A percentile compares a stretch with the other conserved stretches of the same genome.
Evolutionary conservation across 768 basidiomycete genomes (phyloP).

Genomic region (Termitomyces sp.): DNA sequence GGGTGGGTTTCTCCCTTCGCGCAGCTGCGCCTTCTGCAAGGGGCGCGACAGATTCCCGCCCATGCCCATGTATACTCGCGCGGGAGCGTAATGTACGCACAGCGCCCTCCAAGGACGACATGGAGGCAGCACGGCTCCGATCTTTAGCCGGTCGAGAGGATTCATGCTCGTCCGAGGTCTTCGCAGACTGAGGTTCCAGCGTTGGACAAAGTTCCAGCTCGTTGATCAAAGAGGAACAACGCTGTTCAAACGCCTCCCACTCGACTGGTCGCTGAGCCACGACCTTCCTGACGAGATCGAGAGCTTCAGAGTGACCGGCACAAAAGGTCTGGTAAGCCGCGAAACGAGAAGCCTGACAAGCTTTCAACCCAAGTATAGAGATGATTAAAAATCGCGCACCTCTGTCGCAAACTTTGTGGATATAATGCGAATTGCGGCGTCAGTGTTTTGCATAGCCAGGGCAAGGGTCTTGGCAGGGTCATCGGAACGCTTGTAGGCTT

Average conservation of each 20-base stretch:
- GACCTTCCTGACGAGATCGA: conserved; percentile 64
- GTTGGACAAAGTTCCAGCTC: conserved; percentile 25
- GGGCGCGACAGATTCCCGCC: conserved; percentile 25
- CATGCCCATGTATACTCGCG: conserved; percentile 22
- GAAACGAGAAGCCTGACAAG: conserved; percentile 62
- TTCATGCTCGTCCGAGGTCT: conserved; percentile 14
- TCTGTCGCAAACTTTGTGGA: conserved; percentile 54
- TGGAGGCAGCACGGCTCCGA: conserved; percentile 39
- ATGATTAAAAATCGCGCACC: conserved; percentile 27
- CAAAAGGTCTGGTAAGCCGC: conserved; percentile 83
- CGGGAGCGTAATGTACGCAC: conserved; percentile 31
- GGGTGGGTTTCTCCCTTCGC: conserved; percentile 23
- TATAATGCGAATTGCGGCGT: conserved; percentile 41
- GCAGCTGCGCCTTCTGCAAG: conserved; percentile 10
- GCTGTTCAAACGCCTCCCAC: conserved; percentile 82
- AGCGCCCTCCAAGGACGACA: conserved; percentile 45
- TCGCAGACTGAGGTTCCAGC: conserved; percentile 2
- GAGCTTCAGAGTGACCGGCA: conserved; percentile 77
- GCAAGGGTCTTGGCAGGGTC: conserved; percentile 12
- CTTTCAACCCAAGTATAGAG: background rate
- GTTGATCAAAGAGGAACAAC: conserved; percentile 54
- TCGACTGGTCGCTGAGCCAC: conserved; percentile 60
- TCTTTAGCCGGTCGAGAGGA: conserved; percentile 16
- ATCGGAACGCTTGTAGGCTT: conserved; percentile 13
- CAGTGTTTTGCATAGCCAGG: conserved; percentile 26